Base-by-base conservation (phyloP, 106 monocot genomes). In the Dioscorea zingiberensis region DNA sequence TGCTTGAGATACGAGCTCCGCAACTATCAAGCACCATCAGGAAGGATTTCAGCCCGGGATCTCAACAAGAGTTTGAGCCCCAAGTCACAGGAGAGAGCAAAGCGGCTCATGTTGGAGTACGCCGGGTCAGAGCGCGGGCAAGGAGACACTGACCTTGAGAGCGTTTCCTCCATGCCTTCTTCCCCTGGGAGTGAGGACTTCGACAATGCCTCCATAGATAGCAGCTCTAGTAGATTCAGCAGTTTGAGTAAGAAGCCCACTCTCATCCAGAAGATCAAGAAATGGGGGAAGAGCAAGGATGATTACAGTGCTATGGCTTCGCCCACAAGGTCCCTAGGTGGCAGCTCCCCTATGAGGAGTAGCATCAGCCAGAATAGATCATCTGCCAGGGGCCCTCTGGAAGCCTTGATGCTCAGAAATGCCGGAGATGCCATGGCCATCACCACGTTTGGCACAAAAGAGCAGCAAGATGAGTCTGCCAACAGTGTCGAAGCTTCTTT, bases 41-140 rank as follows among this genome's bases (percentile, higher is more conserved):
- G 85, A 24, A 87, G 77, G 66, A 53, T 76, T 12, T 83, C 85
- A 3, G 91, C 94, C 56, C 83, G 85, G 17, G 87, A 91, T 62
- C 83, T 91, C 30, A 95, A 69, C 78, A 91, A 91, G 76, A 91
- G 28, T 60, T 69, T 95, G 59, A 88, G 87, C 76, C 94, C 94
- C 15, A 95, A 69, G 47, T 91, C 91, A 6, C 83, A 85, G 49
- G 91, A 85, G 68, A 82, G 73, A 54, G 94, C 94, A 11, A 95
- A 91, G 60, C 55, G 69, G 26, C 76, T 95, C n/a, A 75, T 95
- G 87, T 44, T 76, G 32, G 95, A 95, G 54, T 95, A 88, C 70
- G 95, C 95, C 27, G 95, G 91, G 60, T 95, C 95, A 26, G 95
- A 95, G 69, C 91, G 91, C 26, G 95, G 88, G 3, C 91, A 95